Conservation (phyloP, 208 protist genomes). For the Trypanosoma scelopori region DNA sequence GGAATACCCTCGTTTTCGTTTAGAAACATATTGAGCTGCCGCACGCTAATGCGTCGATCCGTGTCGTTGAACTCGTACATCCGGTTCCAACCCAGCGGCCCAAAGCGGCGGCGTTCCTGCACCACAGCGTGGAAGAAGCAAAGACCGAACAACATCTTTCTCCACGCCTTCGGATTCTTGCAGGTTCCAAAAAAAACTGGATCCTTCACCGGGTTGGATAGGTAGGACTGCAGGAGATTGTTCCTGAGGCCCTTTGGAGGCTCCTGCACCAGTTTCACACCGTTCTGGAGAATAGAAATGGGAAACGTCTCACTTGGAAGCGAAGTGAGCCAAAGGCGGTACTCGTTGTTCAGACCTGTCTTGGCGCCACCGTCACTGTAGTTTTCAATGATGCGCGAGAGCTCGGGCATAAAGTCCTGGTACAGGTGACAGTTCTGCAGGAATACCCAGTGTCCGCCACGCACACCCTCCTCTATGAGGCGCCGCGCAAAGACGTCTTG, state of each 20-base stretch:
- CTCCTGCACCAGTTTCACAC: constrained; percentile 98
- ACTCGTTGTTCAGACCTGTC: constrained; percentile 92
- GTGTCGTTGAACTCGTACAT: constrained; percentile 98
- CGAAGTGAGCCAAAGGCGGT: constrained; percentile 98
- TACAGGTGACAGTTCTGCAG: constrained; percentile 97
- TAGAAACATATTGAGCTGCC: constrained; percentile 96
- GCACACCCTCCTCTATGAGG: constrained; percentile 89
- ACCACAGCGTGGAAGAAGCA: constrained; percentile 97
- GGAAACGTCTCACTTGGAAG: constrained; percentile 97
- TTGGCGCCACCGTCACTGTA: constrained; percentile 89
- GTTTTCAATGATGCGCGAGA: constrained; percentile 93
- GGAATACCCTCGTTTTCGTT: constrained; percentile 91
- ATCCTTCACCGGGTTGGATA: constrained; percentile 88
- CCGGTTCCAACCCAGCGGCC: constrained; percentile 96
- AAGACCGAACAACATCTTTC: constrained; percentile 93
- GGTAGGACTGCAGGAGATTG: constrained; percentile 95
- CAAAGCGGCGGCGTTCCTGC: constrained; percentile 96
- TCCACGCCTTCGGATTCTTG: constrained; percentile 83
- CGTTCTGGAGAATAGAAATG: constrained; percentile 97
- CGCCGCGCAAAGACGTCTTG: constrained; percentile 91
- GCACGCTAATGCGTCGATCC: constrained; percentile 94
- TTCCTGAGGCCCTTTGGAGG: constrained; percentile 96
- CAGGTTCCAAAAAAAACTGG: constrained; percentile 80
- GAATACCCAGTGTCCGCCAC: constrained; percentile 92
- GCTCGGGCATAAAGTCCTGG: constrained; percentile 93